A percentile compares a stretch with the other conserved stretches of the same genome.
Conservation (phyloP, 148 eudicot genomes). For the Linanthus parryae region DNA sequence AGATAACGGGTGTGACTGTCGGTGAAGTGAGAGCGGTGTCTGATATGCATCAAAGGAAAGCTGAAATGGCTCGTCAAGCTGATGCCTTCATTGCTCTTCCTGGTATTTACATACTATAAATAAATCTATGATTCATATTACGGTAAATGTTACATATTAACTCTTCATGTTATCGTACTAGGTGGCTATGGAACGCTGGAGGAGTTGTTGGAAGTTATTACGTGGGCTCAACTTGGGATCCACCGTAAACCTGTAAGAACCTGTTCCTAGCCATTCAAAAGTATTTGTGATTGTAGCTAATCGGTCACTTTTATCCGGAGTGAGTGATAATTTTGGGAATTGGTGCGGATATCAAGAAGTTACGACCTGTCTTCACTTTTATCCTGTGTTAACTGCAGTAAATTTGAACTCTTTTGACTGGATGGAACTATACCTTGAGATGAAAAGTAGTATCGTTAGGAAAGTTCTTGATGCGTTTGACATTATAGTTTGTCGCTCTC, state of each 20-base stretch:
- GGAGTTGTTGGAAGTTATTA: constrained; percentile 86
- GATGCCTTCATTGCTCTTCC: constrained; percentile 96
- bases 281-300: too few relatives aligned
- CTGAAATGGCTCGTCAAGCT: constrained; percentile 97
- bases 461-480: too few relatives aligned
- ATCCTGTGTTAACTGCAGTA: too few relatives aligned
- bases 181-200: constrained; percentile 95
- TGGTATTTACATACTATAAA: constrained; percentile 28
- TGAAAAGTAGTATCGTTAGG: too few relatives aligned
- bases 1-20: constrained; percentile 80
- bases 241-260: constrained; percentile 80
- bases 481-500: too few relatives aligned
- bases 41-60: constrained; percentile 94
- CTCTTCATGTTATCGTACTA: constrained; percentile 7
- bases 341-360: neutral
- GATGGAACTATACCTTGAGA: too few relatives aligned
- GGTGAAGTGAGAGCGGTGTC: constrained; percentile 87
- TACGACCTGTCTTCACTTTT: neutral
- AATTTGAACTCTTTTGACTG: too few relatives aligned
- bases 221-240: constrained; percentile 91
- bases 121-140: neutral
- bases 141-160: neutral
- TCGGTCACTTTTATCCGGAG: too few relatives aligned
- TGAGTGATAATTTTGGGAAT: too few relatives aligned
- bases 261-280: too few relatives aligned